A percentile compares a stretch with the other conserved stretches of the same genome.
Evolutionary conservation across 176 grass and related monocot species (phyloP).

Genomic region (Guadua angustifolia): DNA sequence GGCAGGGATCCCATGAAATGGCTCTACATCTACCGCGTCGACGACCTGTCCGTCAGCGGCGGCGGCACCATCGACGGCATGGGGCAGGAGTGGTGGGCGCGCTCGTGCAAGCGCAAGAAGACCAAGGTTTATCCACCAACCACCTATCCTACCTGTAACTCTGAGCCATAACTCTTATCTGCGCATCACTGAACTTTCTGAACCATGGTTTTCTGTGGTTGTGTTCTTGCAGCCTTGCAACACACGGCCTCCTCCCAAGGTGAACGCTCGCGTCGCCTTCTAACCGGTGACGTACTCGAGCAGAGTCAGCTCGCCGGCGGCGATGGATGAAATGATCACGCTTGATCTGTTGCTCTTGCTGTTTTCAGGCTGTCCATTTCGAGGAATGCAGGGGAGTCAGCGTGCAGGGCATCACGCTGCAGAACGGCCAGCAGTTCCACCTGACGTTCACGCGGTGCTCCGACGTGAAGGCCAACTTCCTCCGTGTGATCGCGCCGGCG

Average conservation of each 20-base stretch:
- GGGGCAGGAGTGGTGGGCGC: slow-evolving; percentile 83
- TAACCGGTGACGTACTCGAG: not conserved
- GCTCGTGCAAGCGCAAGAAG: slow-evolving; percentile 71
- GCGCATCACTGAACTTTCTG: not conserved
- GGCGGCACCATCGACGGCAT: slow-evolving; percentile 76
- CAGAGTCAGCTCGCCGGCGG: not conserved
- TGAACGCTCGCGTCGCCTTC: not conserved
- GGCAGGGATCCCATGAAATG: slow-evolving; percentile 61
- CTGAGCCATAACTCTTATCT: not conserved
- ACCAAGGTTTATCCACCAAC: slow-evolving; percentile 37
- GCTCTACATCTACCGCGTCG: slow-evolving; percentile 67
- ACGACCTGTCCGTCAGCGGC: slow-evolving; percentile 58
- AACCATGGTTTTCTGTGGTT: slow-evolving; percentile 2
- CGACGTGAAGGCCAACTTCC: slow-evolving; percentile 59
- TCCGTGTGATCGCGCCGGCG: slow-evolving; percentile 69
- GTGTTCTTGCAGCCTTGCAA: slow-evolving; percentile 56
- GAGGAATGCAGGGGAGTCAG: slow-evolving; percentile 59
- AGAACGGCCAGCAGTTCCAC: slow-evolving; percentile 78
- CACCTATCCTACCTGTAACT: not conserved
- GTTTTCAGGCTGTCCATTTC: slow-evolving; percentile 71
- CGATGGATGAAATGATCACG: not conserved
- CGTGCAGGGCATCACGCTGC: slow-evolving; percentile 62
- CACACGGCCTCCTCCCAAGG: slow-evolving; percentile 57
- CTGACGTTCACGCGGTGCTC: slow-evolving; percentile 67
- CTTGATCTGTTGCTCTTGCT: not conserved